Percentiles rank a stretch among this genome's conserved stretches.
phyloP scores from a whole-genome alignment of 176 grass and related monocot genomes.

The Otatea glauca region DNA sequence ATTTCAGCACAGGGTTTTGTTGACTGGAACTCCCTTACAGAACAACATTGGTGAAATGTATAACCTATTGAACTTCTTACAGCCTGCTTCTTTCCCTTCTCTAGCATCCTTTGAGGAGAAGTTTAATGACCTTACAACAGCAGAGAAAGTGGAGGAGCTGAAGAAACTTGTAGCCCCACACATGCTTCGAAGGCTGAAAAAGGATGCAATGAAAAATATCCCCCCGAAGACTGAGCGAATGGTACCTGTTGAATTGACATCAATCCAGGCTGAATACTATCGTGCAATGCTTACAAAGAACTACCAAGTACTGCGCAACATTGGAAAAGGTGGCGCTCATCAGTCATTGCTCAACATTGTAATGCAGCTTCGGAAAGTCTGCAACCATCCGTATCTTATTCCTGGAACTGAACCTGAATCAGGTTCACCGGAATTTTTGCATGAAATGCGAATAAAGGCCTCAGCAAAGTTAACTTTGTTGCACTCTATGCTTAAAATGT shows the following conservation, averaged over 20 bases:
- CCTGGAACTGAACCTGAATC: conserved; percentile 95
- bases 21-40: conserved; percentile 96
- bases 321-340: conserved; percentile 80
- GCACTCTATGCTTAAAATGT: conserved; percentile 94
- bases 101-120: conserved; percentile 92
- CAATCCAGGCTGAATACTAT: conserved; percentile 97
- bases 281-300: conserved; percentile 98
- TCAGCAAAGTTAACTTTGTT: conserved; percentile 88
- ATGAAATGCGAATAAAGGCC: conserved; percentile 99
- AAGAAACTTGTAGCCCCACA: conserved; percentile 99
- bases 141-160: conserved; percentile 96
- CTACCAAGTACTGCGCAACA: conserved; percentile 87
- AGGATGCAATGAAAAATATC: conserved; percentile 98
- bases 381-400: conserved; percentile 99
- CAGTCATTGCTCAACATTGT: conserved; percentile 98
- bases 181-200: conserved; percentile 95
- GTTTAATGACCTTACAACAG: conserved; percentile 92
- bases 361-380: conserved; percentile 99
- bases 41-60: conserved; percentile 99
- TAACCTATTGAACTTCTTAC: conserved; percentile 94
- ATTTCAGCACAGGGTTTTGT: conserved; percentile 93
- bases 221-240: conserved; percentile 95
- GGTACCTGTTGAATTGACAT: conserved; percentile 94
- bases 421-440: conserved; percentile 85
- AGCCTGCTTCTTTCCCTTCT: conserved; percentile 93